phyloP scores from a whole-genome alignment of 768 basidiomycete species.

The Trametes cinnabarina region DNA sequence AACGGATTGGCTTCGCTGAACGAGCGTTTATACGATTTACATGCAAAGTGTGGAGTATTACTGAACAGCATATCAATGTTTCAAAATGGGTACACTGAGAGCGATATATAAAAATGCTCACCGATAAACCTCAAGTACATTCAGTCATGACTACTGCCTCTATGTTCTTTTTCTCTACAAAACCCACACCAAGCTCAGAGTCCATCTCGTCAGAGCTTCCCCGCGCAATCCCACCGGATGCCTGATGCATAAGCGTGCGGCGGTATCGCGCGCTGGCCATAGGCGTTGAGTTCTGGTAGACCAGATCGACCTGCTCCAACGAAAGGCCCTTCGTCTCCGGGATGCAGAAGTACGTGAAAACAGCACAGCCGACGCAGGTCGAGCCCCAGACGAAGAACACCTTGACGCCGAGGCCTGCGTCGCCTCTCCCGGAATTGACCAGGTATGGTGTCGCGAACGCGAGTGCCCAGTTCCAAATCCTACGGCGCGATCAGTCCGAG shows the following conservation, averaged over 20 bases:
- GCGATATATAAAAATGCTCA: too few species aligned
- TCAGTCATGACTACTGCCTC: too few species aligned
- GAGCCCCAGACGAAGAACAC: constrained; percentile 50
- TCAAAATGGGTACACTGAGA: too few species aligned
- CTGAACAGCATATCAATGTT: too few species aligned
- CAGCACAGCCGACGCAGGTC: constrained; percentile 62
- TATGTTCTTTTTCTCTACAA: neutral
- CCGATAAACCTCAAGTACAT: too few species aligned
- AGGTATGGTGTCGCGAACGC: constrained; percentile 47
- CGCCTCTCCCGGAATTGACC: constrained; percentile 40
- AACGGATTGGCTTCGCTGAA: too few species aligned
- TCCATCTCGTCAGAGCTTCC: neutral
- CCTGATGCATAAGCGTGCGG: neutral
- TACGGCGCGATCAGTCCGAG: too few species aligned
- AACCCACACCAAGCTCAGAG: neutral
- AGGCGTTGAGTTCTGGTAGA: constrained; percentile 68
- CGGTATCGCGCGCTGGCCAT: constrained; percentile 40
- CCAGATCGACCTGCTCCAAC: constrained; percentile 77
- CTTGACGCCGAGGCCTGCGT: constrained; percentile 58
- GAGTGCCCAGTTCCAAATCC: constrained; percentile 69
- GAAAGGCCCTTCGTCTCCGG: constrained; percentile 82
- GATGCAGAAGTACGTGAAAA: constrained; percentile 78
- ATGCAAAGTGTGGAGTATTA: too few species aligned
- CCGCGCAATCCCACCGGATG: neutral
- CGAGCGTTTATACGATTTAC: too few species aligned